Conservation (phyloP, 805 yeast species). For the Yarrowia sp. region DNA sequence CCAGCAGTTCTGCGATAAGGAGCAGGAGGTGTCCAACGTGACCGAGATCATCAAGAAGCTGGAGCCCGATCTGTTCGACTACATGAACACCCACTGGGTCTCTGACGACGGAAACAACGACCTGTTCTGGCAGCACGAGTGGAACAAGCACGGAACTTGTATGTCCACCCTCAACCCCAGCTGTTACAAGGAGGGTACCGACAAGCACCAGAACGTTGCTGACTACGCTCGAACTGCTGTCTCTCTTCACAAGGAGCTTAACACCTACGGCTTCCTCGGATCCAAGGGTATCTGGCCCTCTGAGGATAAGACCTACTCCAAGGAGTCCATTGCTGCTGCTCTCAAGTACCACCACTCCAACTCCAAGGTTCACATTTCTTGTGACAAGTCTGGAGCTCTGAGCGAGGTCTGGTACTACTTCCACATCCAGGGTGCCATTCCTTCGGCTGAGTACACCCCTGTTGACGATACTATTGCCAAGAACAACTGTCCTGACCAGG, state of each 20-base stretch:
- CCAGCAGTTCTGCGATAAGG: slow-evolving; percentile 70
- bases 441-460: slow-evolving; percentile 59
- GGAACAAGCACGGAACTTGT: slow-evolving; percentile 92
- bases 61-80: slow-evolving; percentile 49
- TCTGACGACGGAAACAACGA: slow-evolving; percentile 66
- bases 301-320: slow-evolving; percentile 52
- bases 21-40: slow-evolving; percentile 53
- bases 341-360: slow-evolving; percentile 44
- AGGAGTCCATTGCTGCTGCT: slow-evolving; percentile 39
- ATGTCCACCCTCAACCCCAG: slow-evolving; percentile 70
- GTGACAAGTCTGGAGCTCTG: slow-evolving; percentile 49
- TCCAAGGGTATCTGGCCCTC: slow-evolving; percentile 72
- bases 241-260: slow-evolving; percentile 52
- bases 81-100: slow-evolving; percentile 68
- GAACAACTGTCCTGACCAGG: slow-evolving; percentile 70
- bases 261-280: slow-evolving; percentile 63
- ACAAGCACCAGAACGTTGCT: slow-evolving; percentile 47
- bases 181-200: slow-evolving; percentile 50
- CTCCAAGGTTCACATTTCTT: slow-evolving; percentile 53
- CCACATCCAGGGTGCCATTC: slow-evolving; percentile 66
- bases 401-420: slow-evolving; percentile 80
- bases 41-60: slow-evolving; percentile 44
- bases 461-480: slow-evolving; percentile 49
- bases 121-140: slow-evolving; percentile 83
- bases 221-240: slow-evolving; percentile 67